Evolutionary conservation across 805 yeast genomes (phyloP).

Genomic region (Sungouiella thailandica): DNA sequence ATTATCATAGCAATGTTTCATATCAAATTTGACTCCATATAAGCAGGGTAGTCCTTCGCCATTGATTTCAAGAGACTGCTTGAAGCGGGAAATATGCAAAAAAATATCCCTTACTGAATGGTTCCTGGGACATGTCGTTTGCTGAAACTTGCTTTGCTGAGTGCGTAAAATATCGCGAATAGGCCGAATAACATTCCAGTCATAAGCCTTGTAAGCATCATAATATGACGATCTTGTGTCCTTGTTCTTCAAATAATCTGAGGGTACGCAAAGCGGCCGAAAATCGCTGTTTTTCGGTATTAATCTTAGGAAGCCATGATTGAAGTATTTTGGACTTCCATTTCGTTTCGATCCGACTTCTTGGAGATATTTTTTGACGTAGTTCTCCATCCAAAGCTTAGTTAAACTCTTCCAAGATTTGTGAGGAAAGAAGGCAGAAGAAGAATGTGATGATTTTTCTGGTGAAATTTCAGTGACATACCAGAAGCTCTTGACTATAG

Average conservation of each 20-base stretch:
- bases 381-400: slow-evolving; percentile 37
- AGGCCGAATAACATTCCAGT: slow-evolving; percentile 40
- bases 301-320: slow-evolving; percentile 42
- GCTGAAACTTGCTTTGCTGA: slow-evolving; percentile 8
- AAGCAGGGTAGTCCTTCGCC: slow-evolving; percentile 28
- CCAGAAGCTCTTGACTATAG: slow-evolving; percentile 50
- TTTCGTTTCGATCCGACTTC: not conserved
- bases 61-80: slow-evolving; percentile 10
- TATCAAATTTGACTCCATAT: slow-evolving; percentile 67
- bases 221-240: slow-evolving; percentile 17
- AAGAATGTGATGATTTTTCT: slow-evolving; percentile 25
- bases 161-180: slow-evolving; percentile 22
- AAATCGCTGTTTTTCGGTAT: slow-evolving; percentile 61
- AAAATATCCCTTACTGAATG: slow-evolving; percentile 46
- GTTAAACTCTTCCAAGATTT: slow-evolving; percentile 49
- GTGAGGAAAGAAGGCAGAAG: slow-evolving; percentile 50
- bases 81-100: slow-evolving; percentile 32
- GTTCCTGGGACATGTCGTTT: slow-evolving; percentile 23
- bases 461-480: slow-evolving; percentile 52
- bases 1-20: slow-evolving; percentile 71
- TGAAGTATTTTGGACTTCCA: slow-evolving; percentile 3
- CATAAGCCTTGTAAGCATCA: slow-evolving; percentile 27
- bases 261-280: slow-evolving; percentile 56
- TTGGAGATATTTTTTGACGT: slow-evolving; percentile 35
- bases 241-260: slow-evolving; percentile 1